Base-by-base conservation (phyloP, 2,329 filamentous ascomycete species). In the Fusarium concolor region DNA sequence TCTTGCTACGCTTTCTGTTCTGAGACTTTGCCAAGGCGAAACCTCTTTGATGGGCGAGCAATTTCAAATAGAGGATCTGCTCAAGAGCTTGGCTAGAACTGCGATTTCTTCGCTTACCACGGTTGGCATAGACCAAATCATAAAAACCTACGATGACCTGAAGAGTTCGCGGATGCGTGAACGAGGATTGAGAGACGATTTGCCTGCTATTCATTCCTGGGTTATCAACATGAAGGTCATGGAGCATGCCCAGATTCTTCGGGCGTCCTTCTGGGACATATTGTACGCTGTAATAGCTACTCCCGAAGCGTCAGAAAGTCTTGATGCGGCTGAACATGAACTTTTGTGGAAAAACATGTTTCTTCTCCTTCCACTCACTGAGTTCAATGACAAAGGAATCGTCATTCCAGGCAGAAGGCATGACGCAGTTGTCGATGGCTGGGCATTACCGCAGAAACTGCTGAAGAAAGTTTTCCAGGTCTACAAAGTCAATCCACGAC, bases 241-340 rank as follows among this genome's bases (percentile, higher is more conserved):
- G 6, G 82, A 85, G 28, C 77, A 80, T 33, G 82, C 84, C 14
- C 76, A 76, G 10, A 85, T 89, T 41, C 83, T 84, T 3, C 80
- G 83, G 50, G 78, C 80, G 22, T 83, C 84, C 2, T 91, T 91
- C 68, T 91, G 89, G 89, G 87, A 89, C 55, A 67, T 89, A 31
- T 73, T 82, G 3, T 84, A 86, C 60, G 70, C 80, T 8, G 75
- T 79, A 12, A 76, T 88, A 60, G 71, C 81, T 5, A 71, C 73
- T 17, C 67, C 79, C 2, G 76, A 77, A 11, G 56, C 76, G 22
- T 68, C 78, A 3, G 75, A 76, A 5, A 78, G 79, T 22, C 71
- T 71, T 3, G 81, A 89, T 68, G 82, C 81, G 10, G 77, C 79
- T 17, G 71, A 76, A 2, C 82, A 90, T 49, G 89, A 92, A 74